phyloP scores from a whole-genome alignment of 2,329 filamentous ascomycete genomes.

The Gaeumannomyces tritici region DNA sequence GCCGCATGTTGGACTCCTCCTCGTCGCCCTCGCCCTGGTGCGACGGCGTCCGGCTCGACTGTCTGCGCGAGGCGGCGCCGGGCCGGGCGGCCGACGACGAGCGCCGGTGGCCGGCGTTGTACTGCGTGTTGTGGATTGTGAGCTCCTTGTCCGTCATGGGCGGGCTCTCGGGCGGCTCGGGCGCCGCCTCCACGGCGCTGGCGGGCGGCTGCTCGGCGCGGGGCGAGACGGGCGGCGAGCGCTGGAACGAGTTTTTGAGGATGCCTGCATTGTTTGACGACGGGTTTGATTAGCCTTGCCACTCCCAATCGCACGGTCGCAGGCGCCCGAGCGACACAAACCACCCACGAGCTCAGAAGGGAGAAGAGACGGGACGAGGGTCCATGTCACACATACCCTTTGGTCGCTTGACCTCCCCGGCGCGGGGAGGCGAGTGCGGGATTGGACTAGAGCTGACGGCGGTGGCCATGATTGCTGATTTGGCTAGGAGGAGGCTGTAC shows the following conservation, averaged over 20 bases:
- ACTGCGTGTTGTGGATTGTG: constrained; percentile 86
- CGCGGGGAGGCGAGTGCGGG: constrained; percentile 30
- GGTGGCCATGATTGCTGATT: constrained; percentile 27
- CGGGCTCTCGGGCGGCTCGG: constrained; percentile 30
- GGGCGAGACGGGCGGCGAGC: constrained; percentile 45
- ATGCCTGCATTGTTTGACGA: constrained; percentile 52
- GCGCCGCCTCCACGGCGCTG: not conserved
- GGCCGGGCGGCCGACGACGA: constrained; percentile 66
- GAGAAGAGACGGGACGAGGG: not conserved
- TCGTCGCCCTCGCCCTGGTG: constrained; percentile 31
- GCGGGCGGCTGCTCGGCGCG: constrained; percentile 14
- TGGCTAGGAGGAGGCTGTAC: not conserved
- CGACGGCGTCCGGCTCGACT: constrained; percentile 44
- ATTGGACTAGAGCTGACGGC: constrained; percentile 25
- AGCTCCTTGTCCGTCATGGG: constrained; percentile 68
- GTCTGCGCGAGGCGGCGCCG: constrained; percentile 57
- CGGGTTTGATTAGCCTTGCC: not conserved
- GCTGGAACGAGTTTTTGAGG: constrained; percentile 77
- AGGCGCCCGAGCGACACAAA: not conserved
- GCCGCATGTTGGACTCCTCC: constrained; percentile 54
- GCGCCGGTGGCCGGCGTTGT: constrained; percentile 82
- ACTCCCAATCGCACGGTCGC: not conserved
- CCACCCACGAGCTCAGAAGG: not conserved
- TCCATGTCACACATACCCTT: constrained; percentile 26
- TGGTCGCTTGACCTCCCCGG: constrained; percentile 28